Conservation (phyloP, 225 moss, liverwort and hornwort species). For the Straminergon stramineum region DNA sequence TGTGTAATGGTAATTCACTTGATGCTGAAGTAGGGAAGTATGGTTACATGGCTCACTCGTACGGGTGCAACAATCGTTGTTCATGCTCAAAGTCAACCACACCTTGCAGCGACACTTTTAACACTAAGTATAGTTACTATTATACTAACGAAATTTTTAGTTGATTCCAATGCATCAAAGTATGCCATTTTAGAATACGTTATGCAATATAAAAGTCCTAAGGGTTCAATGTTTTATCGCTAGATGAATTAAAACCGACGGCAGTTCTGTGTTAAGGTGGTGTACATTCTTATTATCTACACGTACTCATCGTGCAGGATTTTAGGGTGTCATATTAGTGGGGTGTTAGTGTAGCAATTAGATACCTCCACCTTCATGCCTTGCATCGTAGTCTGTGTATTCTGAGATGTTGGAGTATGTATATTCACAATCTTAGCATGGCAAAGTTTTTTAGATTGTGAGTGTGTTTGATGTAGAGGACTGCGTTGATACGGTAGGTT, state of each 20-base stretch:
- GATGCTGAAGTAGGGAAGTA: not conserved
- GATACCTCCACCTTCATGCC: not conserved
- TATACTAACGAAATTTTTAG: not conserved
- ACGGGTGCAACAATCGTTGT: not conserved
- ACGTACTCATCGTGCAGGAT: not conserved
- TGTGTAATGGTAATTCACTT: not conserved
- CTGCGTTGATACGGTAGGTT: not conserved
- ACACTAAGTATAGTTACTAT: not conserved
- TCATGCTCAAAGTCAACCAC: not conserved
- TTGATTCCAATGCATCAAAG: not conserved
- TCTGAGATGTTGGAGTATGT: not conserved
- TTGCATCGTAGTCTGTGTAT: not conserved
- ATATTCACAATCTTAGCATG: not conserved
- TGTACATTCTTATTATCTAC: not conserved
- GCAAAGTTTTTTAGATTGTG: not conserved
- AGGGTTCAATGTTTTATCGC: not conserved
- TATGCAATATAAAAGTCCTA: not conserved
- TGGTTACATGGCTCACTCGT: not conserved
- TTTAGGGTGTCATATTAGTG: not conserved
- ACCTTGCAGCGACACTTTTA: too few relatives aligned
- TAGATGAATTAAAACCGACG: not conserved
- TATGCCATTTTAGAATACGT: not conserved
- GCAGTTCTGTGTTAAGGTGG: not conserved
- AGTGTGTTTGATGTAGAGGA: not conserved
- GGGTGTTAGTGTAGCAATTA: not conserved